A percentile compares a stretch with the other conserved stretches of the same genome.
These are phyloP conservation scores for Ammopiptanthus mongolicus DNA, from an alignment of 306 rosid species.

Conservation along the genomic window DNA sequence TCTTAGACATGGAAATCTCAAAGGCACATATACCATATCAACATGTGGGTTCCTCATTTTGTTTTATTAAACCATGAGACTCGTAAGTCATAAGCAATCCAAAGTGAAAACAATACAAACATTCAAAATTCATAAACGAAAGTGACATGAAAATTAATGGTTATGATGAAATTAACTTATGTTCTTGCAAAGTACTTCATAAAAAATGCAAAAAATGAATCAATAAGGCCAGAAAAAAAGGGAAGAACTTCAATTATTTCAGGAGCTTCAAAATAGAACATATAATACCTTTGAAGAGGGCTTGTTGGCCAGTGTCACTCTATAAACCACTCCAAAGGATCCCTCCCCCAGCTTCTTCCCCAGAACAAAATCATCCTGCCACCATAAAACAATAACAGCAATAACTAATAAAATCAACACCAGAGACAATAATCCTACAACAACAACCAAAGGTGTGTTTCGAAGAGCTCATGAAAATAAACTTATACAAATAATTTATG, in stretches of 20 bases:
- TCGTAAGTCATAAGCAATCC: not conserved
- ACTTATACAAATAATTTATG: no score
- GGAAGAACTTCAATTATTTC: not conserved
- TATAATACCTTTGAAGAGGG: conserved; percentile 65
- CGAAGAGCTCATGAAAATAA: no score
- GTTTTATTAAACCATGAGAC: not conserved
- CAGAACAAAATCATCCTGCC: conserved; percentile 82
- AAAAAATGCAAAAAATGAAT: not conserved
- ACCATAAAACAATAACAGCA: conserved; percentile 21
- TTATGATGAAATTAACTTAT: not conserved
- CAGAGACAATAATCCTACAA: not conserved
- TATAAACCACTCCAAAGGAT: conserved; percentile 89
- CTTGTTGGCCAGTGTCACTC: conserved; percentile 64
- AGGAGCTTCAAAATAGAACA: conserved; percentile 4
- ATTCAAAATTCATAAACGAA: not conserved
- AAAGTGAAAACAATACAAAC: not conserved
- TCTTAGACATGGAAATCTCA: not conserved
- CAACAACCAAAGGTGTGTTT: no score
- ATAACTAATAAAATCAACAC: conserved; percentile 2
- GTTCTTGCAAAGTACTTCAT: not conserved
- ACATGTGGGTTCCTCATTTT: not conserved
- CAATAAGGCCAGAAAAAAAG: not conserved
- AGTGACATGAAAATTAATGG: not conserved
- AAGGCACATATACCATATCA: not conserved
- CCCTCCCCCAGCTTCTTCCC: conserved; percentile 97